Conservation (phyloP, 2,329 filamentous ascomycete genomes). For the Drechslerella stenobrocha region DNA sequence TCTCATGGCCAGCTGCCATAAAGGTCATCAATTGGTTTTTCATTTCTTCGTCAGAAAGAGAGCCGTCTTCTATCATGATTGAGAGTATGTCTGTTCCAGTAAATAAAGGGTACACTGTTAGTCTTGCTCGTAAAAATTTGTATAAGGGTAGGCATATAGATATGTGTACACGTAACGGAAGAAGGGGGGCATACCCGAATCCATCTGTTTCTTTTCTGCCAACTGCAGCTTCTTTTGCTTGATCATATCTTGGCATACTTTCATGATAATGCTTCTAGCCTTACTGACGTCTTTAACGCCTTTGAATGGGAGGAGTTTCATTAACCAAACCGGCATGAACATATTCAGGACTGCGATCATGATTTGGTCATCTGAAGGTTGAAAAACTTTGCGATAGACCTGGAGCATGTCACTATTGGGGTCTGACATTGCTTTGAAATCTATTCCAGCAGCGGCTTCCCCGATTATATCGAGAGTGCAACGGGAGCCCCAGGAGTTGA, state of each 20-base stretch:
- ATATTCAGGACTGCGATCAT: slow-evolving; percentile 61
- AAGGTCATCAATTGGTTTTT: slow-evolving; percentile 90
- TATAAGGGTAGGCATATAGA: background rate
- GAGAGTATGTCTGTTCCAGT: slow-evolving; percentile 84
- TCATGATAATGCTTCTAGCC: too few relatives aligned
- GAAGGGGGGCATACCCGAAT: slow-evolving; percentile 53
- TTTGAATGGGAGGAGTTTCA: slow-evolving; percentile 68
- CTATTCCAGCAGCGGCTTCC: slow-evolving; percentile 69
- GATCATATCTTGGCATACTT: slow-evolving; percentile 70
- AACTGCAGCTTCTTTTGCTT: slow-evolving; percentile 67
- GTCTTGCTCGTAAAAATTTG: too few relatives aligned
- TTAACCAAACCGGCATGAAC: slow-evolving; percentile 67
- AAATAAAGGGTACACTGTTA: too few relatives aligned
- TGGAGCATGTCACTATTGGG: slow-evolving; percentile 64
- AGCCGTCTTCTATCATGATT: slow-evolving; percentile 65
- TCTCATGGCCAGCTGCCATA: slow-evolving; percentile 67
- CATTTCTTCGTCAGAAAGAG: slow-evolving; percentile 76
- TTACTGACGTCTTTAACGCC: slow-evolving; percentile 62
- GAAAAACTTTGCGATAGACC: slow-evolving; percentile 64
- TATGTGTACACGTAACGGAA: background rate
- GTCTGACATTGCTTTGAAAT: slow-evolving; percentile 66
- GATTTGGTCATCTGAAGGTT: slow-evolving; percentile 56
- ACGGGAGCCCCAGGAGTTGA: slow-evolving; percentile 67
- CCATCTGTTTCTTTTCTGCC: slow-evolving; percentile 56
- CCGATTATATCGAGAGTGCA: slow-evolving; percentile 77